Conservation (phyloP, 805 yeast species). For the Nakazawaea anatomiae region DNA sequence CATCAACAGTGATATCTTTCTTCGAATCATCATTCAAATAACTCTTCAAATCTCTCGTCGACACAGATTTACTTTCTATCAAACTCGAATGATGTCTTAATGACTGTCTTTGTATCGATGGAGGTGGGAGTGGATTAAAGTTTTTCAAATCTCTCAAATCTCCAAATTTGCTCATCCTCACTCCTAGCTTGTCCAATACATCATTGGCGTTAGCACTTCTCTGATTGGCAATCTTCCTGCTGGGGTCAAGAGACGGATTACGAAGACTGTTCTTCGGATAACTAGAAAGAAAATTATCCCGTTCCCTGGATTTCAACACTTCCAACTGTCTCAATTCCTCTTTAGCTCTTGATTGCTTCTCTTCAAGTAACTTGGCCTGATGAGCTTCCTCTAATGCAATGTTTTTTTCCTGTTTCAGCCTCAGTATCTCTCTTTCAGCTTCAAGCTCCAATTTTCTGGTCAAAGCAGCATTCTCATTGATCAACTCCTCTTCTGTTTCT, state of each 20-base stretch:
- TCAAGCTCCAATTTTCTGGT: not conserved
- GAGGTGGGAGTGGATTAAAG: not conserved
- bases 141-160: conserved; percentile 5
- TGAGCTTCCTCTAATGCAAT: conserved; percentile 1
- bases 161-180: conserved; percentile 21
- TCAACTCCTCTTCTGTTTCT: not conserved
- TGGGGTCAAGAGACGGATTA: conserved; percentile 20
- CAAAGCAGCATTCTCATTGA: not conserved
- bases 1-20: conserved; percentile 4
- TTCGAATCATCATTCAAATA: conserved; percentile 3
- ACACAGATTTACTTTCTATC: conserved; percentile 1
- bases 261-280: not conserved
- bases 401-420: not conserved
- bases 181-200: conserved; percentile 23
- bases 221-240: conserved; percentile 1
- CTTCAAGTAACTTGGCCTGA: not conserved
- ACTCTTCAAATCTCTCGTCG: conserved; percentile 7
- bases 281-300: not conserved
- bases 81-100: not conserved
- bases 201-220: conserved; percentile 15
- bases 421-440: conserved; percentile 3
- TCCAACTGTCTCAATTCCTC: conserved; percentile 4
- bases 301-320: not conserved
- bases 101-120: not conserved
- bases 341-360: not conserved